phyloP scores from a whole-genome alignment of 306 rosid genomes.

The Sicyos baderoa region DNA sequence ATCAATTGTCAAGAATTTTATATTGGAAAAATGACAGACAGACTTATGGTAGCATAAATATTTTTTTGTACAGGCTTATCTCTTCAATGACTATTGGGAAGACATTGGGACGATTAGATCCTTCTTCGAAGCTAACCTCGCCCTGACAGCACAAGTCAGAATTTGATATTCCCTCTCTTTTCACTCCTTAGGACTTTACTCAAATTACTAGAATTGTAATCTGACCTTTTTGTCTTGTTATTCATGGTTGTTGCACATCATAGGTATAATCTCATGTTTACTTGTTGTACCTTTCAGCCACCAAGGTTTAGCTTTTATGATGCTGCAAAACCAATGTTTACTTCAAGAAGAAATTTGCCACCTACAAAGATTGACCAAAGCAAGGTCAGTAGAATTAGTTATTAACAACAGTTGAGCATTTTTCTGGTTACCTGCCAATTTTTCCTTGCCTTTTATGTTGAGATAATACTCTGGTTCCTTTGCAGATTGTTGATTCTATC shows the following conservation, averaged over 20 bases:
- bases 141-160: slow-evolving; percentile 80
- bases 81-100: slow-evolving; percentile 94
- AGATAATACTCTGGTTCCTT: slow-evolving; percentile 19
- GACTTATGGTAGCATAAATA: not conserved
- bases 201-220: not conserved
- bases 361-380: slow-evolving; percentile 76
- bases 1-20: not conserved
- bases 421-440: slow-evolving; percentile 4
- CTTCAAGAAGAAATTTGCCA: slow-evolving; percentile 93
- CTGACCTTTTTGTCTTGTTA: slow-evolving; percentile 1
- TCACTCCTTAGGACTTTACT: not conserved
- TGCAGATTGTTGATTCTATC: slow-evolving; percentile 85
- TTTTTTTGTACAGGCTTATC: slow-evolving; percentile 63
- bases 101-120: slow-evolving; percentile 96
- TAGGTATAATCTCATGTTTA: not conserved
- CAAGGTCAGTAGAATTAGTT: slow-evolving; percentile 49
- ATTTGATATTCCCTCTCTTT: not conserved
- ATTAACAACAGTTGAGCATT: not conserved
- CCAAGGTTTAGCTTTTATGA: slow-evolving; percentile 72
- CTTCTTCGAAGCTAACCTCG: slow-evolving; percentile 91
- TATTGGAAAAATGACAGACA: not conserved
- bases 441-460: not conserved
- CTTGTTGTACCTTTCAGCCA: slow-evolving; percentile 26
- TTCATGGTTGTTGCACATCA: slow-evolving; percentile 6
- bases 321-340: slow-evolving; percentile 79